phyloP scores from a whole-genome alignment of 164 flowering plant genomes.

The Liriodendron chinense region DNA sequence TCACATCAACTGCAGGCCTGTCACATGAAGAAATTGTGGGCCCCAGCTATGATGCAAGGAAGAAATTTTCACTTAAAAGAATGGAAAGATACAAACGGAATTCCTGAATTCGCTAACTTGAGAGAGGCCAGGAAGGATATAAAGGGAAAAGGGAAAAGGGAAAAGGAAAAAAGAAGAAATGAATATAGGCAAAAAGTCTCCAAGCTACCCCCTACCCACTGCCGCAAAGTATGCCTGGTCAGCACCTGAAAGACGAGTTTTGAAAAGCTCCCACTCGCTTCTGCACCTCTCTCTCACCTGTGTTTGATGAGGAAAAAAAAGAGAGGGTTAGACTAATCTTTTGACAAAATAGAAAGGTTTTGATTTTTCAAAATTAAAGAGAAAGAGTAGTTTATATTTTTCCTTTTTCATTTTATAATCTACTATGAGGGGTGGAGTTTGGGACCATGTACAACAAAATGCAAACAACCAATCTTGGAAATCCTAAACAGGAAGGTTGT shows the following conservation, averaged over 20 bases:
- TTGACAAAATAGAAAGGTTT: neutral
- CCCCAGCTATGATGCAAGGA: neutral
- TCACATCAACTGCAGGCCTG: neutral
- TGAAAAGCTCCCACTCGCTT: constrained; percentile 78
- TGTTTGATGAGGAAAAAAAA: neutral
- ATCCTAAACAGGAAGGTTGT: neutral
- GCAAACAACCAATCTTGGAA: too few species aligned
- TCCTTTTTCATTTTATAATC: neutral
- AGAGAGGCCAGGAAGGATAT: neutral
- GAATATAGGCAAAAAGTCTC: neutral
- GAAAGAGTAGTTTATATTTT: neutral
- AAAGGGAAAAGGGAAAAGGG: neutral
- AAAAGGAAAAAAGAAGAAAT: neutral
- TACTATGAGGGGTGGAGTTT: too few species aligned
- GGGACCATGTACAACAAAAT: too few species aligned
- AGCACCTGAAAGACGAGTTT: constrained; percentile 59
- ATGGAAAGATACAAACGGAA: neutral
- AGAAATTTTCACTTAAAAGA: constrained; percentile 25
- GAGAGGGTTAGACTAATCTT: neutral
- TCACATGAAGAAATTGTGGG: neutral
- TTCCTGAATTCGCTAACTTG: neutral
- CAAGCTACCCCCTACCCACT: constrained; percentile 22
- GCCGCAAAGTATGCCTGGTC: constrained; percentile 55
- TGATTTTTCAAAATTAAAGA: neutral
- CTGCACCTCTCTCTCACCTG: constrained; percentile 87